Evolutionary conservation across 1,139 yeast species (phyloP).

Genomic region (Yamadazyma dushanensis): DNA sequence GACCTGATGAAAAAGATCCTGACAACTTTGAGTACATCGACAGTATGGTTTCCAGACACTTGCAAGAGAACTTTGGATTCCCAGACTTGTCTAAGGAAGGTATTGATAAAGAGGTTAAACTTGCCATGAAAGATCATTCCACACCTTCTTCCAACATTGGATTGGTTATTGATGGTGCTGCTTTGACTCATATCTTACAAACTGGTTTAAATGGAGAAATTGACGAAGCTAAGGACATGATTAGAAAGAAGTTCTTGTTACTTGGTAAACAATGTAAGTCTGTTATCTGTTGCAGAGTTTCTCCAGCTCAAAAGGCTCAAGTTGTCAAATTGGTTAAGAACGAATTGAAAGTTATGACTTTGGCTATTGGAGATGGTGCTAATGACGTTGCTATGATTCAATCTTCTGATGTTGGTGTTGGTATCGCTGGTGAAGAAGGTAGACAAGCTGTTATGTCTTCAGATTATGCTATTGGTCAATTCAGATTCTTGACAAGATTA

Average conservation of each 20-base stretch:
- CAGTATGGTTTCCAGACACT: constrained; percentile 35
- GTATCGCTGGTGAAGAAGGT: constrained; percentile 71
- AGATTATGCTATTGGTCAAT: constrained; percentile 67
- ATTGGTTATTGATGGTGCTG: constrained; percentile 57
- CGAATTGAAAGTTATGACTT: constrained; percentile 56
- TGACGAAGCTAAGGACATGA: constrained; percentile 19
- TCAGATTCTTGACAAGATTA: constrained; percentile 54
- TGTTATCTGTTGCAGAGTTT: constrained; percentile 64
- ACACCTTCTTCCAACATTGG: constrained; percentile 50
- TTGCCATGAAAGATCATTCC: constrained; percentile 49
- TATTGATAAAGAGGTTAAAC: constrained; percentile 34
- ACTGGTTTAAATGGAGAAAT: constrained; percentile 16
- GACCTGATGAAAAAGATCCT: constrained; percentile 35
- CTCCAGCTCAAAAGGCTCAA: constrained; percentile 63
- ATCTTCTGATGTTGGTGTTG: constrained; percentile 65
- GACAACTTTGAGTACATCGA: constrained; percentile 31
- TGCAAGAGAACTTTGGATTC: constrained; percentile 41
- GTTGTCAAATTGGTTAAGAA: constrained; percentile 55
- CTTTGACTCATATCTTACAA: constrained; percentile 44
- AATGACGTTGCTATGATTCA: constrained; percentile 72
- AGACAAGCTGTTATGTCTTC: constrained; percentile 69
- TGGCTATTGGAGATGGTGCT: constrained; percentile 70
- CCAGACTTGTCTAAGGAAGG: constrained; percentile 24
- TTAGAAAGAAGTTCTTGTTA: constrained; percentile 47
- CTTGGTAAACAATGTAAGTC: constrained; percentile 61